Percentiles rank a stretch among this genome's conserved stretches.
These are phyloP conservation scores for Diaporthe sp. DNA, from an alignment of 2,329 filamentous ascomycete genomes.

Conservation along the genomic window DNA sequence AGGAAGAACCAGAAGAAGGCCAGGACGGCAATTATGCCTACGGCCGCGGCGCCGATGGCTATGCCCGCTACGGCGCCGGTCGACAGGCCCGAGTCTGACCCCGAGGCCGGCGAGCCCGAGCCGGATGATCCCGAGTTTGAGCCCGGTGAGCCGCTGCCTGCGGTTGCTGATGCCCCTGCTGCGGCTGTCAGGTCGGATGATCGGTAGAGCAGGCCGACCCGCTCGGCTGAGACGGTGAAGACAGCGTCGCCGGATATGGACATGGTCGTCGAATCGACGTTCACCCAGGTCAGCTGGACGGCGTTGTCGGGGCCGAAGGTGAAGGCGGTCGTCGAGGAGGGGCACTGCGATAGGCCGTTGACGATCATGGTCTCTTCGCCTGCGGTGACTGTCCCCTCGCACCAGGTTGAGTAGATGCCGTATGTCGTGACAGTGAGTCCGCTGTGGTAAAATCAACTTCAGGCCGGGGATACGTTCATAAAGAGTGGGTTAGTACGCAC, in stretches of 20 bases:
- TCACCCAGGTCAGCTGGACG: slow-evolving; percentile 33
- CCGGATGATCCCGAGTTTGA: neutral
- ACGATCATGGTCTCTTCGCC: slow-evolving; percentile 30
- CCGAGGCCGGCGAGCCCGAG: neutral
- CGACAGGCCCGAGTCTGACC: slow-evolving; percentile 16
- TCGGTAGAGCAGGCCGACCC: slow-evolving; percentile 29
- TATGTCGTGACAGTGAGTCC: slow-evolving; percentile 35
- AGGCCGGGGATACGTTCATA: neutral
- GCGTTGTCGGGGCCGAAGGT: slow-evolving; percentile 10
- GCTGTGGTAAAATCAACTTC: neutral
- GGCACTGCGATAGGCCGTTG: slow-evolving; percentile 40
- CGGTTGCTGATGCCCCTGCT: neutral
- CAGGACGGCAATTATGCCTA: neutral
- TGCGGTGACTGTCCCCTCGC: slow-evolving; percentile 33
- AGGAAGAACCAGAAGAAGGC: slow-evolving; percentile 32
- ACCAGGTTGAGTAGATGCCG: slow-evolving; percentile 40
- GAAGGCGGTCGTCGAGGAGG: slow-evolving; percentile 35
- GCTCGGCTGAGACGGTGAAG: slow-evolving; percentile 34
- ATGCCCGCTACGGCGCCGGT: slow-evolving; percentile 35
- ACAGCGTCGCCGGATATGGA: slow-evolving; percentile 34
- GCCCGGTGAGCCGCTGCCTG: neutral
- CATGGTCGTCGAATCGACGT: slow-evolving; percentile 10
- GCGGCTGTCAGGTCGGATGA: slow-evolving; percentile 32
- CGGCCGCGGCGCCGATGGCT: slow-evolving; percentile 34
- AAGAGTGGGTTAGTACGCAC: slow-evolving; percentile 8